A percentile compares a stretch with the other conserved stretches of the same genome.
Evolutionary conservation across 768 basidiomycete genomes (phyloP).

Genomic region (Cystoderma amianthinum): DNA sequence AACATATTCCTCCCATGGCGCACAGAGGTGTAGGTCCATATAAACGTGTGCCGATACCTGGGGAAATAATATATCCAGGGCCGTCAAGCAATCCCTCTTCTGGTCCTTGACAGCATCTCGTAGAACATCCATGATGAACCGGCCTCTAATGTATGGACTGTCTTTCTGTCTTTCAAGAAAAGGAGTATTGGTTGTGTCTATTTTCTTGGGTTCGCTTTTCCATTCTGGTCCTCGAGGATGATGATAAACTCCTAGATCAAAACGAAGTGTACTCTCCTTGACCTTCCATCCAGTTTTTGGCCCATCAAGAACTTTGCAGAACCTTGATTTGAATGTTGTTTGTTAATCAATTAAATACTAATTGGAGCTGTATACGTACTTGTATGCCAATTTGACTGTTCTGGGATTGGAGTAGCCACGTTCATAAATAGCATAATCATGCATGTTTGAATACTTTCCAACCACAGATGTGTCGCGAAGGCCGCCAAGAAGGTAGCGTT

Average conservation of each 20-base stretch:
- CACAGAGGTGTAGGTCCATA: constrained; percentile 15
- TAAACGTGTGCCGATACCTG: constrained; percentile 2
- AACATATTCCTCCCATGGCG: constrained; percentile 30
- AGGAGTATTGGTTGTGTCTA: constrained; percentile 5
- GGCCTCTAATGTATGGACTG: constrained; percentile 8
- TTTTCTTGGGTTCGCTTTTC: constrained; percentile 10
- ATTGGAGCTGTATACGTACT: constrained; percentile 6
- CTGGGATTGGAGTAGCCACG: constrained; percentile 34
- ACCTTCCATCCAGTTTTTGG: constrained; percentile 42
- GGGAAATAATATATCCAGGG: constrained; percentile 14
- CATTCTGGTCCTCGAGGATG: constrained; percentile 12
- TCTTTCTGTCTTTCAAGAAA: constrained; percentile 9
- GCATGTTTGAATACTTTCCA: constrained; percentile 37
- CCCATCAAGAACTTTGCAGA: constrained; percentile 39
- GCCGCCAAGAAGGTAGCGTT: constrained; percentile 35
- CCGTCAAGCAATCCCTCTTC: constrained; percentile 7
- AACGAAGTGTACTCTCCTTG: constrained; percentile 11
- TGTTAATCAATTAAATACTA: too few species aligned
- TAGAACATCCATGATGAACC: constrained; percentile 23
- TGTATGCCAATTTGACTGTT: constrained; percentile 39
- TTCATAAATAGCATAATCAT: constrained; percentile 38
- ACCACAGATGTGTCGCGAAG: constrained; percentile 30
- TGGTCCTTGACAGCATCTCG: constrained; percentile 6
- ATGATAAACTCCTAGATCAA: constrained; percentile 15
- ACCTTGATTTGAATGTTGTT: too few species aligned